Evolutionary conservation across 768 basidiomycete species (phyloP), one percentile per base, ranked within the genome.

Genomic region (Boletus insuetus): DNA sequence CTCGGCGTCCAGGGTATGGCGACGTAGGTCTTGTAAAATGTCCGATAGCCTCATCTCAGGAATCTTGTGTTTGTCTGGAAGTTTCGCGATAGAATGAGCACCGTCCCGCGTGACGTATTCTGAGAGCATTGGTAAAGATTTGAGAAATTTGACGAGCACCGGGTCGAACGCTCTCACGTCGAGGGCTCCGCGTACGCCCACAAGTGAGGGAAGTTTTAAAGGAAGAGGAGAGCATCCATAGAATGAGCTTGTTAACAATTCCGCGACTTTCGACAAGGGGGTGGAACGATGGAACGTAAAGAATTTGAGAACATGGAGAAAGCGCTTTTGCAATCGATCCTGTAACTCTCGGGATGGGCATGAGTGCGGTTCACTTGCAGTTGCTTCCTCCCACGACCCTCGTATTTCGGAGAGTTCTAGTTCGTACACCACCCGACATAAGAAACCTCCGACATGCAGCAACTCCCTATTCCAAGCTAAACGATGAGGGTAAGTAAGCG

Each of bases 391-490:
- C 58, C 60, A 59, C 6, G 8, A 19, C 0, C 16, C 64, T 45
- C 77, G 75, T 54, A 94, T 75, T 34, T 74, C 75, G 4, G 70
- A 74, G 58, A 97, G 73, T 70, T 97, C 93, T 24, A 83, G 71
- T 61, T 97, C 93, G 61, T 96, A 98, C 1, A 91, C 88, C 9
- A 83, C 73, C 11, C 94, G 86, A 51, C 86, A 78, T 22, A 97
- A 78, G 56, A 89, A 83, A 2, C 94, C 95, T 6, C 92, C 92
- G 16, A 93, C 78, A 62, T 82, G 86, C 6, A 98, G 76, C 4
- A 97, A 77, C 14, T 97, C 95, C 60, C 79, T 83, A 64, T 98
- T 98, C 94, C 93, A 95, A 6, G 85, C 88, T 89, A 22, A 6
- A 17, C 6, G 26, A 29, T 14, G 32, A 44, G 10, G 16, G 19